phyloP scores from a whole-genome alignment of 805 yeast genomes.

The Suhomyces canberraensis region DNA sequence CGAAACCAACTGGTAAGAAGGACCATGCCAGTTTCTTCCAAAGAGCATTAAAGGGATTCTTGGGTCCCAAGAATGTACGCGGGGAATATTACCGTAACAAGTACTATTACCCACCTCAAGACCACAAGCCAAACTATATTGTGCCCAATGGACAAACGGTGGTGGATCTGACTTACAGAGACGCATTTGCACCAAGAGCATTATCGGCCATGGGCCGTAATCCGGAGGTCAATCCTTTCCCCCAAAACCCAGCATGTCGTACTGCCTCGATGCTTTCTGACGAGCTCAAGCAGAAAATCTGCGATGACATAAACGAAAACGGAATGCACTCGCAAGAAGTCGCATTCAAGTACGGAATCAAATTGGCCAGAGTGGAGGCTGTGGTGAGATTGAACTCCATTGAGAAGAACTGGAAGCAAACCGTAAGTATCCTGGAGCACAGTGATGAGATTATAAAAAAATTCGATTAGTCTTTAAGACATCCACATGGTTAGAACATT shows the following conservation, averaged over 20 bases:
- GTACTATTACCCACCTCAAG: conserved; percentile 62
- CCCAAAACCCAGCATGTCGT: conserved; percentile 63
- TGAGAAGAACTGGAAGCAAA: conserved; percentile 57
- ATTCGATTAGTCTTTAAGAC: conserved; percentile 85
- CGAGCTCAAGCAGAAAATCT: conserved; percentile 58
- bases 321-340: conserved; percentile 64
- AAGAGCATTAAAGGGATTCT: conserved; percentile 64
- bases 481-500: conserved; percentile 48
- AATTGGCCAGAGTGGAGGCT: conserved; percentile 89
- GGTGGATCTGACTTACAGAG: conserved; percentile 17
- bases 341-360: conserved; percentile 74
- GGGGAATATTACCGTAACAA: conserved; percentile 80
- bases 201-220: conserved; percentile 14
- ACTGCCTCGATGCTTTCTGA: conserved; percentile 63
- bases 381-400: conserved; percentile 63
- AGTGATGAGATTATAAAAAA: conserved; percentile 45
- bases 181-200: conserved; percentile 21
- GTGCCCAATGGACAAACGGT: conserved; percentile 49
- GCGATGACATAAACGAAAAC: conserved; percentile 50
- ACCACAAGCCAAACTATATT: conserved; percentile 72
- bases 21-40: conserved; percentile 53
- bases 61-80: conserved; percentile 80
- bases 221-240: conserved; percentile 70
- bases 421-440: conserved; percentile 48
- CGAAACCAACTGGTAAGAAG: conserved; percentile 30